Percentiles rank a stretch among this genome's conserved stretches.
phyloP scores from a whole-genome alignment of 1,139 yeast species.

The Barnettozyma hawaiiensis region DNA sequence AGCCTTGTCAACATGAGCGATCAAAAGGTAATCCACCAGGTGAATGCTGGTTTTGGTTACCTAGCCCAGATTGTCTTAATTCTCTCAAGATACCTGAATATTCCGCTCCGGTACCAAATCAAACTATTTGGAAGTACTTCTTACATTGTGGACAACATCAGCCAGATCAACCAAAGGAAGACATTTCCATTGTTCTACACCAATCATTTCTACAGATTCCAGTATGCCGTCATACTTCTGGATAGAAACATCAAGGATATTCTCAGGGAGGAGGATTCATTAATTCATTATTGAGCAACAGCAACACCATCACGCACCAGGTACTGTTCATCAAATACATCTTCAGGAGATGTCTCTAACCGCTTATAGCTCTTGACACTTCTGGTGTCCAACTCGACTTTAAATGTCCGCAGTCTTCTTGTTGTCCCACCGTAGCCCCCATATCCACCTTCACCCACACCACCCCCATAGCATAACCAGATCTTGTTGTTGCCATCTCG shows the following conservation, averaged over 20 bases:
- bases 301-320: conserved; percentile 38
- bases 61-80: conserved; percentile 39
- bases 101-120: conserved; percentile 48
- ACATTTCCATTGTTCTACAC: conserved; percentile 45
- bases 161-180: conserved; percentile 39
- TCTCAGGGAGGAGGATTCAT: conserved; percentile 28
- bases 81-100: conserved; percentile 38
- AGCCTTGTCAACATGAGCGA: conserved; percentile 20
- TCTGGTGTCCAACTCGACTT: conserved; percentile 49
- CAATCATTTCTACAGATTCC: conserved; percentile 43
- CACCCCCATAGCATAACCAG: conserved; percentile 95
- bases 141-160: conserved; percentile 44
- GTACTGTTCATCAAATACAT: conserved; percentile 49
- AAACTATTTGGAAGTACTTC: conserved; percentile 47
- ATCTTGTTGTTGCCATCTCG: conserved; percentile 39
- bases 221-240: conserved; percentile 45
- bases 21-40: conserved; percentile 28
- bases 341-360: conserved; percentile 47
- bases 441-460: conserved; percentile 89
- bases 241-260: conserved; percentile 47
- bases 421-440: conserved; percentile 85
- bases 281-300: conserved; percentile 5
- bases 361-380: conserved; percentile 72
- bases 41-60: conserved; percentile 47
- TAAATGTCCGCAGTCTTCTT: conserved; percentile 68